Evolutionary conservation across 2,329 filamentous ascomycete genomes (phyloP), one percentile per base, ranked within the genome.

Genomic region (Neofusicoccum kwambonambiense): DNA sequence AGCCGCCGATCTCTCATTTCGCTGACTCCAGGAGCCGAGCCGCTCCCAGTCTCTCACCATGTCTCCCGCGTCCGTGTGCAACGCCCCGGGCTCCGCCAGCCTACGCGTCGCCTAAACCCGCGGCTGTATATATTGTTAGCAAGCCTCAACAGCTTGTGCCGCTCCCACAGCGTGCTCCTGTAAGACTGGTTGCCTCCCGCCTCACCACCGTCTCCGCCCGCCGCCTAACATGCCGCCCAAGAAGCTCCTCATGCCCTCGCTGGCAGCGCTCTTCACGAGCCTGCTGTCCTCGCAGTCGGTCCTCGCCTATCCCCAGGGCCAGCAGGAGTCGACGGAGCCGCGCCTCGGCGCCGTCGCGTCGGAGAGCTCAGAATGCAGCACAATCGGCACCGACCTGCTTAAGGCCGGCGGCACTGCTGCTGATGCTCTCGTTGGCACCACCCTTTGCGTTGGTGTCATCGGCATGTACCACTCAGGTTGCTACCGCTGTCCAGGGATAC

Each of bases 361-460:
- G 1, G 80, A 82, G 69, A 77, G 71, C 64, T 72, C 75, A 0
- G 75, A 80, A 54, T 83, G 81, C 71, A 80, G 75, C 67, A 70
- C 75, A n/a, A 80, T 84, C 52, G 82, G 82, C 13, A 79, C 73
- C n/a, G 75, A 79, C 15, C 66, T 82, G n/a, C 69, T 83, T 45
- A 76, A 80, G 64, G 58, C 72, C 44, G 81, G 81, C 17, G 90
- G 81, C 9, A 83, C 80, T 75, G 82, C 82, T 17, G 81, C 81
- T 7, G 82, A 84, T 74, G 79, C 79, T 4, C 70, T 82, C 71
- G 80, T 82, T 7, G 81, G 79, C 4, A 82, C 81, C 2, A 75
- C 78, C 4, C 74, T 81, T 47, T 83, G 82, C 66, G 76, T 83
- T 6, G 82, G 81, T 1, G 79, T 81, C 0, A 73, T 82, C 39